A percentile compares a stretch with the other conserved stretches of the same genome.
These are phyloP conservation scores for Aspergillus cavernicola DNA, from an alignment of 495 filamentous ascomycete species.

Conservation along the genomic window DNA sequence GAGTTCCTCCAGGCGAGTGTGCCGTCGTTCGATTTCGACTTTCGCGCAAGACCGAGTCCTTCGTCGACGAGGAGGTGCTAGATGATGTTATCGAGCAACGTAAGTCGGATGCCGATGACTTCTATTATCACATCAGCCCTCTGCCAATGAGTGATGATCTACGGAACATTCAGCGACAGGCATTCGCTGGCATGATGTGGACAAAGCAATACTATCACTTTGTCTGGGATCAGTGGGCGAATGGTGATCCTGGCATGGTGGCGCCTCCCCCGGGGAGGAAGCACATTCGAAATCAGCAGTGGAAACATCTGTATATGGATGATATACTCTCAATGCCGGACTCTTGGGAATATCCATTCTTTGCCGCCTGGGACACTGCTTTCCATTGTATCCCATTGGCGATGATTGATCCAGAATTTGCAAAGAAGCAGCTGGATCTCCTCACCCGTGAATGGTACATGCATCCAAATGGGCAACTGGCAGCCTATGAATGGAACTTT, in stretches of 20 bases:
- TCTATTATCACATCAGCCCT: constrained; percentile 89
- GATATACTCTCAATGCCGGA: constrained; percentile 97
- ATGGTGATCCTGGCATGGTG: constrained; percentile 69
- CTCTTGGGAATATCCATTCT: constrained; percentile 98
- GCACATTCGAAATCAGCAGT: constrained; percentile 76
- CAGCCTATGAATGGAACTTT: constrained; percentile 97
- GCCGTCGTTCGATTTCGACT: constrained; percentile 92
- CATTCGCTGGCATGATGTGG: constrained; percentile 96
- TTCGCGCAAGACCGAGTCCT: constrained; percentile 66
- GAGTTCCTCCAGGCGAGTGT: constrained; percentile 84
- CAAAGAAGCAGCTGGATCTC: constrained; percentile 94
- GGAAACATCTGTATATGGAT: constrained; percentile 91
- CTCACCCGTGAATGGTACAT: constrained; percentile 98
- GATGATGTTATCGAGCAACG: constrained; percentile 88
- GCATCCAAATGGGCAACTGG: constrained; percentile 94
- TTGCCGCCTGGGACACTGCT: constrained; percentile 94
- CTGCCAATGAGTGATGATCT: constrained; percentile 93
- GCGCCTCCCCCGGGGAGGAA: constrained; percentile 81
- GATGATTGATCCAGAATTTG: constrained; percentile 96
- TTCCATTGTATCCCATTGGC: constrained; percentile 95
- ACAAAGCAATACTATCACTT: constrained; percentile 96
- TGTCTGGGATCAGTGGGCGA: constrained; percentile 96
- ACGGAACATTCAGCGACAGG: constrained; percentile 91
- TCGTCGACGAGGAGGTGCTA: constrained; percentile 86
- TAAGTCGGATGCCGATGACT: constrained; percentile 86